Percentiles rank a stretch among this genome's conserved stretches.
Conservation (phyloP, 1,284 basidiomycete species). For the Neolentinus lepideus region DNA sequence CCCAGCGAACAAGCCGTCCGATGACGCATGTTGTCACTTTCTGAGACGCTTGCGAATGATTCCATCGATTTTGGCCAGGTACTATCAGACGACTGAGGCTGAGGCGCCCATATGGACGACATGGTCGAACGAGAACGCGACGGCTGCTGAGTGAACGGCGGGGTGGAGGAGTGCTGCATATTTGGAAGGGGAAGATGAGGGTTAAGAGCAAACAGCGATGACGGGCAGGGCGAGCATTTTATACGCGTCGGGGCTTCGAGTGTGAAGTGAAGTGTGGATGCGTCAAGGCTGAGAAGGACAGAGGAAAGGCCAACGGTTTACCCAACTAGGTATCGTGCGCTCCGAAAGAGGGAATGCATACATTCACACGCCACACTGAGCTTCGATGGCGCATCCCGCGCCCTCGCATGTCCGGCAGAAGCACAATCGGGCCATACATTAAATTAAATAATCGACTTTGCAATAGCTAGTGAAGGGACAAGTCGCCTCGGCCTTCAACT, state of each 20-base stretch:
- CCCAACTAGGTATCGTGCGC: background rate
- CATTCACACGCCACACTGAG: background rate
- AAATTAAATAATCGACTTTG: background rate
- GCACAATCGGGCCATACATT: background rate
- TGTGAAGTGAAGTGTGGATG: background rate
- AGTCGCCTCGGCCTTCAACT: background rate
- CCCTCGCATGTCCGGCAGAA: background rate
- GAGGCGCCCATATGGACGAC: constrained; percentile 71
- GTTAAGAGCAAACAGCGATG: constrained; percentile 21
- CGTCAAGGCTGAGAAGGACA: background rate
- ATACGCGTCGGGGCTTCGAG: constrained; percentile 6
- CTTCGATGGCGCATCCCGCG: background rate
- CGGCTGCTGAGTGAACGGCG: constrained; percentile 19
- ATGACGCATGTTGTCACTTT: constrained; percentile 26
- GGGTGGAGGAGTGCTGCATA: constrained; percentile 10
- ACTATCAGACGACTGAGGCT: constrained; percentile 55
- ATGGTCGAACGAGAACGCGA: constrained; percentile 27
- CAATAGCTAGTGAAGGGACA: background rate
- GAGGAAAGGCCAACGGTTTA: background rate
- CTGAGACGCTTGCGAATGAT: constrained; percentile 44
- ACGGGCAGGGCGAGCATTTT: constrained; percentile 11
- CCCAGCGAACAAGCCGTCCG: constrained; percentile 15
- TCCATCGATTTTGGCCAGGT: constrained; percentile 61
- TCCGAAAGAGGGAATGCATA: background rate
- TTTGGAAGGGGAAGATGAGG: constrained; percentile 11